Conservation (phyloP, 805 yeast genomes). For the Debaryomyces maramus region DNA sequence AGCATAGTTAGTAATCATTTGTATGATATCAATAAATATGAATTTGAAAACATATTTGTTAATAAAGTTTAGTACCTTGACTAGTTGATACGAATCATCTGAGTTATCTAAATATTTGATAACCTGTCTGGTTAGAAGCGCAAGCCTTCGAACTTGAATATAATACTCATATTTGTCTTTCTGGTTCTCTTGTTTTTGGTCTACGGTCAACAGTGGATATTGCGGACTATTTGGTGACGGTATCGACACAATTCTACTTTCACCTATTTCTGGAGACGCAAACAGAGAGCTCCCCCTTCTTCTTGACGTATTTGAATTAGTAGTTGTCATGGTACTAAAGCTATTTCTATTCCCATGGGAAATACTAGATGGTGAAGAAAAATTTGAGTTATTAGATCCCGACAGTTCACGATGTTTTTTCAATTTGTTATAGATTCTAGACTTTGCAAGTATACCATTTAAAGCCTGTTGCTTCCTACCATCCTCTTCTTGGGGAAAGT, state of each 20-base stretch:
- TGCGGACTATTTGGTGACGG: conserved; percentile 1
- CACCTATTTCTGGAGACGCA: conserved; percentile 8
- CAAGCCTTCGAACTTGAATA: conserved; percentile 23
- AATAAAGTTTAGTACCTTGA: conserved; percentile 36
- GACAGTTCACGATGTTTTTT: conserved; percentile 39
- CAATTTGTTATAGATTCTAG: conserved; percentile 36
- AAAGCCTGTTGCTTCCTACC: conserved; percentile 19
- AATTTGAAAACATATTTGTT: conserved; percentile 35
- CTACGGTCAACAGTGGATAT: conserved; percentile 9
- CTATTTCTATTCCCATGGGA: conserved; percentile 24
- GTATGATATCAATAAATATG: conserved; percentile 35
- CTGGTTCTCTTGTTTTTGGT: conserved; percentile 31
- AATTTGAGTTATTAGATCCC: conserved; percentile 24
- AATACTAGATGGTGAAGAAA: conserved; percentile 17
- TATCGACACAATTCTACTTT: background rate
- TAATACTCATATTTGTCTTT: conserved; percentile 37
- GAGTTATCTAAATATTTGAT: conserved; percentile 12
- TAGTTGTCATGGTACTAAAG: conserved; percentile 19
- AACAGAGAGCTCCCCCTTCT: conserved; percentile 13
- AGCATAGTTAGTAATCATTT: conserved; percentile 35
- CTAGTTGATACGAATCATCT: conserved; percentile 14
- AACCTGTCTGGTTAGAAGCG: conserved; percentile 13
- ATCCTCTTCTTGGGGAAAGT: conserved; percentile 17
- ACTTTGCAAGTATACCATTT: conserved; percentile 29
- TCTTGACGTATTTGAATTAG: conserved; percentile 20